Evolutionary conservation across 371 early-diverging fungal genomes (phyloP), one percentile per base, ranked within the genome.

Genomic region (Parasitella parasitica): DNA sequence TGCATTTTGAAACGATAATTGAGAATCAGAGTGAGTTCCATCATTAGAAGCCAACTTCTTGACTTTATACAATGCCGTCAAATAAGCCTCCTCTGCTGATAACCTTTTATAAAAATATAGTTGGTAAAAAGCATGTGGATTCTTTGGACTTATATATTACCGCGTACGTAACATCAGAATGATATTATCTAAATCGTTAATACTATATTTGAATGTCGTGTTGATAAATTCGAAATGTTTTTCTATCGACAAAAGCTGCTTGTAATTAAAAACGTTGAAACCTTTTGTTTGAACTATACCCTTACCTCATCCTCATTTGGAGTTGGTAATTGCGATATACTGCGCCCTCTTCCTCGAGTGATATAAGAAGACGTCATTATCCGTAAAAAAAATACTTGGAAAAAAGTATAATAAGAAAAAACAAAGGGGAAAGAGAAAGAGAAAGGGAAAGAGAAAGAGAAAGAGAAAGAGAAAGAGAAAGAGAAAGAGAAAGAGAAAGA

Each of bases 31-130:
- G 11, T 46, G 39, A 22, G 18, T 73, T 3, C 53, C 52, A 36
- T 73, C 76, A 22, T 66, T 54, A 2, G 37, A 54, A 28, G 68
- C 57, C 7, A 66, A 15, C 26, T 64, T 70, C 41, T 46, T 71
- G 11, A 77, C 70, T 34, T 77, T 77, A 13, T 46, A 54, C 6
- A 80, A 53, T 6, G 71, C 55, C 22, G 38, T 41, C 3, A 72
- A 49, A 39, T 80, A 80, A 7, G 59, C 61, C 57, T 80, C 81
- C 65, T 80, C 81, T 9, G 81, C 81, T 22, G 64, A n/a, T 27
- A 59, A 28, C 1, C 69, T 68, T 39, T 30, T 2, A 16, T 7
- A 32, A 20, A 22, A 43, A 6, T 6, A 20, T 11, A 0, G 20
- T 43, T 22, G 35, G 5, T 35, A 35, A 52, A 22, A 15, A 22